These are phyloP conservation scores for Picea glauca DNA, from an alignment of 75 land plant genomes.

Conservation along the genomic window DNA sequence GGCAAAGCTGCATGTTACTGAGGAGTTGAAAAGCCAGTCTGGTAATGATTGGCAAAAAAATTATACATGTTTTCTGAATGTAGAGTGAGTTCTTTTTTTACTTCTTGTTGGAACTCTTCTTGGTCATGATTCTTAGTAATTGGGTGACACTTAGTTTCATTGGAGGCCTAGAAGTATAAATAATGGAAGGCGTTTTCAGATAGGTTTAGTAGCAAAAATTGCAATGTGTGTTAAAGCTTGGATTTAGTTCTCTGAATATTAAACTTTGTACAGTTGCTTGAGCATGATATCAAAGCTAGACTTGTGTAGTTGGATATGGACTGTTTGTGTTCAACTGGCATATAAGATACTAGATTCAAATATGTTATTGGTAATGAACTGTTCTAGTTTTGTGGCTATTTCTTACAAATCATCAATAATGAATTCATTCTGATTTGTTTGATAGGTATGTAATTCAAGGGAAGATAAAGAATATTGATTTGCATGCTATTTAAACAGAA, in stretches of 20 bases:
- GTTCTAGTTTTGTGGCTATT: too few relatives aligned
- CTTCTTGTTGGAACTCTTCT: not conserved
- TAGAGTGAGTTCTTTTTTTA: not conserved
- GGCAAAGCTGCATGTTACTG: conserved; percentile 56
- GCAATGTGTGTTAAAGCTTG: too few relatives aligned
- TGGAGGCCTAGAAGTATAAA: not conserved
- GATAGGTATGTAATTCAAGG: too few relatives aligned
- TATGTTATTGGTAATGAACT: too few relatives aligned
- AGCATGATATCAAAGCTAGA: not conserved
- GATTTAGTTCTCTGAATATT: not conserved
- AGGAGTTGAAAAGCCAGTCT: conserved; percentile 59
- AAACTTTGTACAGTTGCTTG: not conserved
- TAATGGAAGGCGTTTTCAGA: not conserved
- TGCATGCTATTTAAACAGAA: too few relatives aligned
- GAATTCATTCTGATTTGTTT: too few relatives aligned
- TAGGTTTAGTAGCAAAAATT: not conserved
- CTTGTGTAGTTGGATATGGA: not conserved
- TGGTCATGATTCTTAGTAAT: not conserved
- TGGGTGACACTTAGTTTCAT: not conserved
- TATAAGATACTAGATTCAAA: too few relatives aligned
- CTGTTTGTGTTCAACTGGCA: too few relatives aligned
- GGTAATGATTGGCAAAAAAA: conserved; percentile 22
- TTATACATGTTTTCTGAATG: not conserved
- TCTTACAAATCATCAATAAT: too few relatives aligned
- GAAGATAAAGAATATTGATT: too few relatives aligned